Percentiles rank a stretch among this genome's conserved stretches.
phyloP scores from a whole-genome alignment of 176 grass and related monocot genomes.

The Miscanthus lutarioriparius region DNA sequence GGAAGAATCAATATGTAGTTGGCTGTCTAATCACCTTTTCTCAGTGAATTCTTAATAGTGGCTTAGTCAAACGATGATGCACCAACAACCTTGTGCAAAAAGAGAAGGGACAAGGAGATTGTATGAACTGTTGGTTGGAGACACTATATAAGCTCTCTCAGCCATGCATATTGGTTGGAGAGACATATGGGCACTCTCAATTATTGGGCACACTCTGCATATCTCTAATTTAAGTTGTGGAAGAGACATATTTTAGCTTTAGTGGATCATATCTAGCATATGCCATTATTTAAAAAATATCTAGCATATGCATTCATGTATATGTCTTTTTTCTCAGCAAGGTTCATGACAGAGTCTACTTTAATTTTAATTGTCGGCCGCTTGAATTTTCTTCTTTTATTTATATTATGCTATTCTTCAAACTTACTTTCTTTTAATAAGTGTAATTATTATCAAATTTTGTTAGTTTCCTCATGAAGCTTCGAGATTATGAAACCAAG shows the following conservation, averaged over 20 bases:
- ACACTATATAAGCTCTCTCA: not conserved
- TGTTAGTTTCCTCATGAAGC: not conserved
- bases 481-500: not conserved
- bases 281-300: not conserved
- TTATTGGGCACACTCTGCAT: not conserved
- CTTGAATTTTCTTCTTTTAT: not conserved
- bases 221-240: constrained; percentile 1
- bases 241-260: not conserved
- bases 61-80: not conserved
- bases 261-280: not conserved
- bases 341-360: not conserved
- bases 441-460: not conserved
- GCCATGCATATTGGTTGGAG: not conserved
- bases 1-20: constrained; percentile 12
- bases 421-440: not conserved
- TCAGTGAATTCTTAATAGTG: constrained; percentile 8
- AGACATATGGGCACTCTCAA: not conserved
- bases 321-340: not conserved
- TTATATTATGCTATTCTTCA: not conserved
- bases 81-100: constrained; percentile 31
- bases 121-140: not conserved
- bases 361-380: not conserved
- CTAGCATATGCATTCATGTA: not conserved
- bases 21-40: constrained; percentile 35
- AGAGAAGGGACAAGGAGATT: not conserved